These are phyloP conservation scores for Vitellaria paradoxa DNA, from an alignment of 179 eudicot species.

Conservation along the genomic window DNA sequence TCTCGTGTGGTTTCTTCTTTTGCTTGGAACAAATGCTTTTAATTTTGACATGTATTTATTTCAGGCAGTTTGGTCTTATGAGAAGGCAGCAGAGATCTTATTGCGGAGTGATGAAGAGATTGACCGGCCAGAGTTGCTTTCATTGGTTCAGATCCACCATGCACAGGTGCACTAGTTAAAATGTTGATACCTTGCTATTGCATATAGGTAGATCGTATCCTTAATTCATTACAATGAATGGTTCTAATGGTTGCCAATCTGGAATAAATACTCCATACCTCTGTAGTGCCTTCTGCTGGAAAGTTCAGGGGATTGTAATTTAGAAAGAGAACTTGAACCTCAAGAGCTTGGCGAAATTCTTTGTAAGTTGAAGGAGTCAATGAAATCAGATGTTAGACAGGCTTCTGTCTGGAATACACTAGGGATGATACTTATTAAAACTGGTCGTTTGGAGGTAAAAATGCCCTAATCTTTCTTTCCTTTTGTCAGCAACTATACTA, in stretches of 20 bases:
- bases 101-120: slow-evolving; percentile 85
- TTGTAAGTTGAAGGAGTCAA: slow-evolving; percentile 67
- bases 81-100: slow-evolving; percentile 89
- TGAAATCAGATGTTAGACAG: slow-evolving; percentile 76
- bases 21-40: neutral
- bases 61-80: slow-evolving; percentile 75
- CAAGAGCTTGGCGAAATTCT: slow-evolving; percentile 79
- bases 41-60: slow-evolving; percentile 2
- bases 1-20: slow-evolving; percentile 11
- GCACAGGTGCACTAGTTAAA: slow-evolving; percentile 65
- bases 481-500: neutral
- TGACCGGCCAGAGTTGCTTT: slow-evolving; percentile 87
- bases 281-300: slow-evolving; percentile 85
- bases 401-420: slow-evolving; percentile 94
- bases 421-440: slow-evolving; percentile 76
- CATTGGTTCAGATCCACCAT: slow-evolving; percentile 91
- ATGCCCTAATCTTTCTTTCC: neutral
- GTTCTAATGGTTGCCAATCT: slow-evolving; percentile 9
- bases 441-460: slow-evolving; percentile 84
- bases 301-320: slow-evolving; percentile 59
- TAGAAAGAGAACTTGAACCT: slow-evolving; percentile 66
- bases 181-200: neutral
- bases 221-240: slow-evolving; percentile 1
- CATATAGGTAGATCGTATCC: neutral
- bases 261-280: slow-evolving; percentile 7